Base-by-base conservation (phyloP, 2,329 filamentous ascomycete genomes). In the Colletotrichum caudatum region DNA sequence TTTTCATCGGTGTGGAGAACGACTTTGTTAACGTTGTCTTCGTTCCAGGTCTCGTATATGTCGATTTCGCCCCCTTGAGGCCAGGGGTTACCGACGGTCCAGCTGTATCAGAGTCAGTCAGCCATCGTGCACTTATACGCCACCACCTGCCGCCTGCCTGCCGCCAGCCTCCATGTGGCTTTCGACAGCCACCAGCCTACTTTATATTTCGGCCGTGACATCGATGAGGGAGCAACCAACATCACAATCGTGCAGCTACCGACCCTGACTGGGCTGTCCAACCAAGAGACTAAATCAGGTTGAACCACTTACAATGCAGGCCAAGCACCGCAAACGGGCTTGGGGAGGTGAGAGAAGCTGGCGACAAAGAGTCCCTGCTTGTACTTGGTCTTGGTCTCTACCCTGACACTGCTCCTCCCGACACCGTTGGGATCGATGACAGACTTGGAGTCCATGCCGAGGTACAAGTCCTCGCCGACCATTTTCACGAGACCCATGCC, bases 261-360 rank as follows among this genome's bases (percentile, higher is more conserved):
- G 18, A 46, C 44, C 18, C n/a, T 2, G 4, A 11, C 3, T n/a
- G 1, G 4, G 4, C 3, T n/a, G 1, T 1, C 20, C 2, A 23
- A 4, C 9, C 5, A 16, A 9, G 9, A n/a, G 18, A 5, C 1
- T 5, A n/a, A 23, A 20, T 4, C 11, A 16, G 0, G 12, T 1
- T 23, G 46, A 9, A 14, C 6, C 9, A 75, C 82, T 80, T 82
- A 89, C 85, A 91, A 86, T 81, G 92, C 91, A 5, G 92, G 92
- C 92, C 92, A 94, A 9, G 88, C 85, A 62, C 93, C 92, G 75
- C 92, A 94, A 54, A 85, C 82, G 12, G 86, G 85, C 66, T 83
- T 84, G 39, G 92, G 92, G 82, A 94, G 90, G 76, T 94, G 91
- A 18, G 82, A 84, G 74, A 94, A 88, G 77, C 93, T 90, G 56